phyloP scores from a whole-genome alignment of 2,329 filamentous ascomycete genomes.

The Camptophora hylomeconis region DNA sequence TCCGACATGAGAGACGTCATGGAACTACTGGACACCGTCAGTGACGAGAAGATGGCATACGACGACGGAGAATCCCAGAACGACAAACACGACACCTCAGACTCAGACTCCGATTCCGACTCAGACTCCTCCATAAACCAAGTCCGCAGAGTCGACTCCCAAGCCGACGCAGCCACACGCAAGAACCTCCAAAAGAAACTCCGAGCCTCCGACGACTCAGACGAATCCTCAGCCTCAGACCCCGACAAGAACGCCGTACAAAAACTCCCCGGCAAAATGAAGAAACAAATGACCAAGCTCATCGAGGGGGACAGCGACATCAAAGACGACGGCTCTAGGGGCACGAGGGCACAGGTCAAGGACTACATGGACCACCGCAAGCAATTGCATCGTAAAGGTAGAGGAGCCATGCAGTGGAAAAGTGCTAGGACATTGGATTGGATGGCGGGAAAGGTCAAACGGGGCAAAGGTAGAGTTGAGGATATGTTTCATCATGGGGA shows the following conservation, averaged over 20 bases:
- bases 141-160: neutral
- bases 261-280: conserved; percentile 7
- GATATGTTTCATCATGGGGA: conserved; percentile 45
- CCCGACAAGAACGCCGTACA: conserved; percentile 6
- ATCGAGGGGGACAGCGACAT: conserved; percentile 15
- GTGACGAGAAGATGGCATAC: conserved; percentile 45
- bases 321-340: conserved; percentile 14
- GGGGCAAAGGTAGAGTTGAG: conserved; percentile 32
- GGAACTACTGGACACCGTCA: conserved; percentile 49
- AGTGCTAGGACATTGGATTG: conserved; percentile 42
- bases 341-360: conserved; percentile 35
- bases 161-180: conserved; percentile 2
- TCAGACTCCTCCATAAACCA: conserved; percentile 4
- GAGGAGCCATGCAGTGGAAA: conserved; percentile 64
- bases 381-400: conserved; percentile 53
- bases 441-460: conserved; percentile 45
- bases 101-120: conserved; percentile 9
- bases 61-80: conserved; percentile 50
- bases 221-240: conserved; percentile 3
- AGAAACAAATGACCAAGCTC: conserved; percentile 6
- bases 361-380: conserved; percentile 56
- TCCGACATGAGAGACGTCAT: conserved; percentile 45
- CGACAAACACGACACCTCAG: conserved; percentile 8
- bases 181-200: conserved; percentile 12
- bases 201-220: conserved; percentile 7